Evolutionary conservation across 2,329 filamentous ascomycete genomes (phyloP), one percentile per base, ranked within the genome.

Genomic region (Exophiala spinifera): DNA sequence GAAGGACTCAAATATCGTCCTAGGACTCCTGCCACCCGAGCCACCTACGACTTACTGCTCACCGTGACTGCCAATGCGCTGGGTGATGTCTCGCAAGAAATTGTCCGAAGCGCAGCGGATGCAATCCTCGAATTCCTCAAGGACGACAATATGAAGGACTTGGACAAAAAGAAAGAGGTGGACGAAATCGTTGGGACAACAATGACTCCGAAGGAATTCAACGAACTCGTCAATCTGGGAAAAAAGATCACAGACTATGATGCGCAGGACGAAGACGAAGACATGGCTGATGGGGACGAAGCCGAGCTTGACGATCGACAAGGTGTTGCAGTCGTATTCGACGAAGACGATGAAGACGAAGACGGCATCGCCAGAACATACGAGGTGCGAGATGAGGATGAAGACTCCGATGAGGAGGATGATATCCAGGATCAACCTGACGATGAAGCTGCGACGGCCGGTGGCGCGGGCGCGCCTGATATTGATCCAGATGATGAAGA

Each of bases 241-340:
- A 99, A 99, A 77, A 99, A 99, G 75, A 96, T 99, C 60, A 99
- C 94, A 46, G 94, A 99, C 70, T 99, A 97, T 72, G 89, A 97
- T 72, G 89, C 89, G 36, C 91, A 97, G 69, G 92, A 97, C 61
- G 94, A 96, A 28, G 91, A 97, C 60, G 92, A 96, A 62, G 86
- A 91, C 54, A 88, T 90, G 77, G 87, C 83, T 25, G 85, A 86
- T 65, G 86, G 82, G 54, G 88, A 81, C 52, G 81, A 86, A 43
- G 79, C 82, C 25, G 91, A 96, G 69, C 83, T 96, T 46, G 94
- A 96, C 66, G 91, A 96, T 65, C 86, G 90, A 46, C 91, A 99
- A 71, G 94, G 94, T 78, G 94, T 99, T 43, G 94, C 95, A 33
- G 94, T 99, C 43, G 91, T 96, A 37, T 99, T 99, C 69, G 92